Conservation (phyloP, 192 early-diverging fungal species). For the Gamsiella multidivaricata region DNA sequence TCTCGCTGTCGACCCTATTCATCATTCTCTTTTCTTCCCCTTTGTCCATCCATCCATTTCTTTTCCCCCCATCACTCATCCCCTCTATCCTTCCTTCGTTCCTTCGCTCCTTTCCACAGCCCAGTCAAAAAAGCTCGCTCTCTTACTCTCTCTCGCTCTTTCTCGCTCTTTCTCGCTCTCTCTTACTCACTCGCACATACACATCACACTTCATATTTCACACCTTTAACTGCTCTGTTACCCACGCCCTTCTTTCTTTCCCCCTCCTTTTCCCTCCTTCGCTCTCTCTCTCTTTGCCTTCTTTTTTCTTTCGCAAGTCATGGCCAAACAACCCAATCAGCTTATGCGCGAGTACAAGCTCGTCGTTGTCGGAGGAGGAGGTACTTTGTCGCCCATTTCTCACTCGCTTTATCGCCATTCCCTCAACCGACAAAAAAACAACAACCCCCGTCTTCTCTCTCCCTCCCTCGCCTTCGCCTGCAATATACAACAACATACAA, state of each 20-base stretch:
- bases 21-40: too few relatives aligned
- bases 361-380: constrained; percentile 86
- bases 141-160: too few relatives aligned
- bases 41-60: too few relatives aligned
- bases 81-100: too few relatives aligned
- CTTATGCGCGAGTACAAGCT: constrained; percentile 75
- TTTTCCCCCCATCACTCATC: too few relatives aligned
- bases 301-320: background rate
- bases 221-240: too few relatives aligned
- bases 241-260: background rate
- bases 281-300: background rate
- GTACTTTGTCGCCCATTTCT: constrained; percentile 42
- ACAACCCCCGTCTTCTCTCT: background rate
- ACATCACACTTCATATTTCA: too few relatives aligned
- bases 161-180: too few relatives aligned
- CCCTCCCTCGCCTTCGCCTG: background rate
- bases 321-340: constrained; percentile 54
- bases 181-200: too few relatives aligned
- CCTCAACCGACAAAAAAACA: background rate
- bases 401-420: background rate
- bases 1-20: too few relatives aligned
- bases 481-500: background rate
- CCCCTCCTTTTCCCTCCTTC: background rate
- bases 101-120: too few relatives aligned
- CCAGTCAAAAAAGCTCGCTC: too few relatives aligned